Percentiles rank a stretch among this genome's conserved stretches.
These are phyloP conservation scores for Colletotrichum destructivum DNA, from an alignment of 2,329 filamentous ascomycete species.

Conservation along the genomic window DNA sequence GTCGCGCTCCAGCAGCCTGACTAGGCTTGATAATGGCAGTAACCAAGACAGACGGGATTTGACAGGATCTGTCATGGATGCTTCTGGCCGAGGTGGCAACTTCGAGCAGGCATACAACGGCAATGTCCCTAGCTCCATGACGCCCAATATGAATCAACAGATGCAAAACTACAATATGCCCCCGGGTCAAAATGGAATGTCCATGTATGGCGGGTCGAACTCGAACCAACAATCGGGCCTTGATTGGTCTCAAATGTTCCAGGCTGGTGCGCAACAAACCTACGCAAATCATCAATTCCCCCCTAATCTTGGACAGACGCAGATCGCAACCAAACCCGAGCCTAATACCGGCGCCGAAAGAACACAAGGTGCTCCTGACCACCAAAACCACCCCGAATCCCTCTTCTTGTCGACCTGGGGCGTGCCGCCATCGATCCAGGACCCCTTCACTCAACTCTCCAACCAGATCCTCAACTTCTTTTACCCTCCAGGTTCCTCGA, in stretches of 20 bases:
- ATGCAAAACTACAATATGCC: conserved; percentile 76
- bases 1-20: conserved; percentile 73
- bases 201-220: conserved; percentile 73
- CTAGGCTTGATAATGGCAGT: conserved; percentile 69
- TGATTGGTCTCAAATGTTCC: conserved; percentile 87
- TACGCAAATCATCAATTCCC: conserved; percentile 73
- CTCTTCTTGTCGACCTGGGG: conserved; percentile 67
- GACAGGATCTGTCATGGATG: conserved; percentile 66
- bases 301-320: conserved; percentile 78
- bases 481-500: conserved; percentile 69
- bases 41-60: conserved; percentile 72
- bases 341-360: conserved; percentile 69
- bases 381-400: conserved; percentile 56
- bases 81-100: conserved; percentile 57
- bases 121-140: conserved; percentile 74
- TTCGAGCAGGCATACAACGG: conserved; percentile 71
- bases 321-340: conserved; percentile 79
- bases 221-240: conserved; percentile 74
- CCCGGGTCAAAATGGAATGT: conserved; percentile 74
- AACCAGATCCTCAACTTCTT: conserved; percentile 71
- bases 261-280: conserved; percentile 77
- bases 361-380: conserved; percentile 60
- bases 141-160: conserved; percentile 73
- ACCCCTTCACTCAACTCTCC: conserved; percentile 69
- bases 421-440: conserved; percentile 62